A percentile compares a stretch with the other conserved stretches of the same genome.
Conservation (phyloP, 2,329 filamentous ascomycete species). For the Elsinoe batatas region DNA sequence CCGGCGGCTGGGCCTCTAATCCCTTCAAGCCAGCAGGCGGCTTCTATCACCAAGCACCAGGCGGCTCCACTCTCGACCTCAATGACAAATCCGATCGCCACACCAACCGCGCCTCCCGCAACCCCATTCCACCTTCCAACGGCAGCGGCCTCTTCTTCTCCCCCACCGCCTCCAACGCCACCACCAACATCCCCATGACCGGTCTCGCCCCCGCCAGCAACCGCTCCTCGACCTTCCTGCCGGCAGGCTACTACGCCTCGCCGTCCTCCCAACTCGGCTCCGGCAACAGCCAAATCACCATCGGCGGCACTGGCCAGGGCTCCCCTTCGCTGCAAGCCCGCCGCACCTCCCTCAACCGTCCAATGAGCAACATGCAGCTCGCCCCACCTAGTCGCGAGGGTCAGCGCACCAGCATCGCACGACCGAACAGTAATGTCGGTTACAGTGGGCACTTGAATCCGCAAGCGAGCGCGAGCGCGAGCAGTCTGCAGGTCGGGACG, state of each 20-base stretch:
- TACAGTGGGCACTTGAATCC: conserved; percentile 19
- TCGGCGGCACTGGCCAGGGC: conserved; percentile 29
- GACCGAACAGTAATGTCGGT: conserved; percentile 2
- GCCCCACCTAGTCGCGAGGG: conserved; percentile 16
- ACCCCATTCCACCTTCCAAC: conserved; percentile 1
- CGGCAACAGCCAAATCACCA: conserved; percentile 32
- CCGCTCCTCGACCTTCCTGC: conserved; percentile 71
- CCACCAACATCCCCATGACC: conserved; percentile 12
- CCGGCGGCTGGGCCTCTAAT: conserved; percentile 13
- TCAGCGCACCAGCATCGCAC: conserved; percentile 8
- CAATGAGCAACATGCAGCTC: conserved; percentile 8
- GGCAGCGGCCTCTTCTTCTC: conserved; percentile 80
- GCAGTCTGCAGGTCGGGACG: conserved; percentile 25
- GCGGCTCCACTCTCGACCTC: conserved; percentile 35
- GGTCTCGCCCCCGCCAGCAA: conserved; percentile 27
- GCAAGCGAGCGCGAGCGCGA: conserved; percentile 29
- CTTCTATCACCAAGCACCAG: conserved; percentile 51
- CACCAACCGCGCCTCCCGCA: conserved; percentile 3
- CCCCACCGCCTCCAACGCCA: conserved; percentile 61
- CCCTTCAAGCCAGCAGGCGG: conserved; percentile 50
- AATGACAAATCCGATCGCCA: conserved; percentile 16
- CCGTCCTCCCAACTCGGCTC: conserved; percentile 43
- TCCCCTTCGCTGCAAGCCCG: conserved; percentile 24
- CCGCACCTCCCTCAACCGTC: conserved; percentile 21
- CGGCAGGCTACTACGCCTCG: conserved; percentile 82